These are phyloP conservation scores for Exophiala calicioides DNA, from an alignment of 2,329 filamentous ascomycete genomes.

Conservation along the genomic window DNA sequence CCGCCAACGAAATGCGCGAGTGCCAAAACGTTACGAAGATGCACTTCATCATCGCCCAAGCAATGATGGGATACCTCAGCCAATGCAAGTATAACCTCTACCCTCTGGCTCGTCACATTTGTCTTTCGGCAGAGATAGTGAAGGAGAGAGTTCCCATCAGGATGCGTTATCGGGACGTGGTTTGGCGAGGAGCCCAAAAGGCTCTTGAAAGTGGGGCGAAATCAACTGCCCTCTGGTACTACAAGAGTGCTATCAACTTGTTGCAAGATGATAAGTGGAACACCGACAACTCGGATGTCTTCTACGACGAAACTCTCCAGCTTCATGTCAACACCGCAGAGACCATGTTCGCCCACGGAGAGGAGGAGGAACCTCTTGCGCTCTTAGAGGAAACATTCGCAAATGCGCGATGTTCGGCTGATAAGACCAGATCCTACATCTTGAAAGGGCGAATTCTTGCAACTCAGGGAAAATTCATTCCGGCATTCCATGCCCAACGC, in stretches of 20 bases:
- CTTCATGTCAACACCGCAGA: constrained; percentile 79
- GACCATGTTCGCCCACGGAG: constrained; percentile 76
- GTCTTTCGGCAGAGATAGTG: constrained; percentile 73
- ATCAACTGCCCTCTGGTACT: constrained; percentile 80
- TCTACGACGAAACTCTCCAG: constrained; percentile 82
- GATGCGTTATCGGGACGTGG: constrained; percentile 68
- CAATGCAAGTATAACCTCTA: constrained; percentile 66
- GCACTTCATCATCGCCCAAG: constrained; percentile 87
- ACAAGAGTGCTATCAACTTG: constrained; percentile 72
- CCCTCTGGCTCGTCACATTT: constrained; percentile 77
- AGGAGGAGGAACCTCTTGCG: constrained; percentile 66
- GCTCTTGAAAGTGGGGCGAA: constrained; percentile 81
- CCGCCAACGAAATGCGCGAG: constrained; percentile 69
- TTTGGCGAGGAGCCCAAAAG: constrained; percentile 75
- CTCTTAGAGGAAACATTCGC: constrained; percentile 70
- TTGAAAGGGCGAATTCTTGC: constrained; percentile 77
- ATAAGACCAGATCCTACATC: constrained; percentile 82
- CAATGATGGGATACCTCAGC: constrained; percentile 70
- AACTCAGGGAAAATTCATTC: constrained; percentile 69
- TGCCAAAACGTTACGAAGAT: constrained; percentile 70
- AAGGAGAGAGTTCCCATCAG: constrained; percentile 63
- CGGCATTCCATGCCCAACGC: constrained; percentile 69
- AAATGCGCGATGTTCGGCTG: constrained; percentile 69
- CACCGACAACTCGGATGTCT: constrained; percentile 67
- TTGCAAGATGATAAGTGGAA: constrained; percentile 79